A percentile compares a stretch with the other conserved stretches of the same genome.
Conservation (phyloP, 1,139 yeast species). For the Protomyces macrosporus region DNA sequence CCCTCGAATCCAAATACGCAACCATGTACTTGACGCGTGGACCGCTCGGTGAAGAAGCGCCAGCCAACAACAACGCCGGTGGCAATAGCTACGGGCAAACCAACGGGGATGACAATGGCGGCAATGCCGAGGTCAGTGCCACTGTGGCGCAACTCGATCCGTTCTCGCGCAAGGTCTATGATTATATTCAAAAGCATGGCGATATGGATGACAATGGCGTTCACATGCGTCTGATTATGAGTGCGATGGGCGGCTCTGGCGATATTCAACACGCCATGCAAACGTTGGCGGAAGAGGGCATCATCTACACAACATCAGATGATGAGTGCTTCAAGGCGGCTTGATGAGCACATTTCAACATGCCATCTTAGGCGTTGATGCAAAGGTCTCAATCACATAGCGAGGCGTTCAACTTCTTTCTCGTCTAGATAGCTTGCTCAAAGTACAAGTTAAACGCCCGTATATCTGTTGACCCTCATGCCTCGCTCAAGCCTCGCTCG, state of each 20-base stretch:
- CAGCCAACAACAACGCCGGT: neutral
- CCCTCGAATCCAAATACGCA: slow-evolving; percentile 61
- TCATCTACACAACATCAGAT: slow-evolving; percentile 33
- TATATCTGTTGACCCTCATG: no score
- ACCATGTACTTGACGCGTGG: slow-evolving; percentile 42
- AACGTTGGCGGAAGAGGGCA: slow-evolving; percentile 30
- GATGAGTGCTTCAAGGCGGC: slow-evolving; percentile 31
- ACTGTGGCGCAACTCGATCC: slow-evolving; percentile 28
- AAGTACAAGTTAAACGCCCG: no score
- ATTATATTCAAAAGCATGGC: slow-evolving; percentile 26
- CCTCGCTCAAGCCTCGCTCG: neutral
- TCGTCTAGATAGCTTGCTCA: neutral
- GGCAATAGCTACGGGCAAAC: neutral
- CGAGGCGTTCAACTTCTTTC: no score
- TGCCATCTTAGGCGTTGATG: no score
- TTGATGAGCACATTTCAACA: no score
- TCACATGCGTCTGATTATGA: slow-evolving; percentile 29
- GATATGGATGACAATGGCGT: slow-evolving; percentile 31
- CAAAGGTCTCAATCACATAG: no score
- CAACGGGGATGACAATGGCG: slow-evolving; percentile 1
- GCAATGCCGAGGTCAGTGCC: slow-evolving; percentile 11
- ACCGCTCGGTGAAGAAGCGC: slow-evolving; percentile 1
- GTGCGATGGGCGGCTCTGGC: slow-evolving; percentile 21
- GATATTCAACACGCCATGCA: slow-evolving; percentile 26
- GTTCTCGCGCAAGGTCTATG: slow-evolving; percentile 29